A percentile compares a stretch with the other conserved stretches of the same genome.
phyloP scores from a whole-genome alignment of 257 asterid genomes.

The Leptodermis oblonga region DNA sequence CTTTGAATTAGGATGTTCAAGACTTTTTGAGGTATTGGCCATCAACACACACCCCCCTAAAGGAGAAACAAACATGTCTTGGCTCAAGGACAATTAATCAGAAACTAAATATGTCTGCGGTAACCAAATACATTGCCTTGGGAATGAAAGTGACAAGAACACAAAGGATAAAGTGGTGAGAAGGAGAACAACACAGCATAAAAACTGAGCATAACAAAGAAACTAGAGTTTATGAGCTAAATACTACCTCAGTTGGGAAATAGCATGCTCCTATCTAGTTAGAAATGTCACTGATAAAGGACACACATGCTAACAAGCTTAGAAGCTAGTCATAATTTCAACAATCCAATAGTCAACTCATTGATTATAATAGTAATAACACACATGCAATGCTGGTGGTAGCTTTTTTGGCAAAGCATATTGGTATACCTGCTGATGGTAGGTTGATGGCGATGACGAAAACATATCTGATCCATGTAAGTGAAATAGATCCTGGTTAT shows the following conservation, averaged over 20 bases:
- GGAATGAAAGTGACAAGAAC: not conserved
- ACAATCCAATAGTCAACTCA: not conserved
- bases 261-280: not conserved
- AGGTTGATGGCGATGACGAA: constrained; percentile 68
- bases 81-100: not conserved
- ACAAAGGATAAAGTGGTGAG: not conserved
- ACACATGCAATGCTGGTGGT: not conserved
- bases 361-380: not conserved
- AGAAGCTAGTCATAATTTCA: not conserved
- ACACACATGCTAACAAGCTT: not conserved
- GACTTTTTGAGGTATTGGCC: not conserved
- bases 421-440: constrained; percentile 67
- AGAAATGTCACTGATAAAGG: not conserved
- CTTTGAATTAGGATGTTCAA: not conserved
- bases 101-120: not conserved
- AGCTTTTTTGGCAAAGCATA: constrained; percentile 4
- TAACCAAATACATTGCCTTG: not conserved
- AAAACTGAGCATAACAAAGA: not conserved
- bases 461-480: constrained; percentile 89
- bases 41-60: not conserved
- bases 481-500: constrained; percentile 51
- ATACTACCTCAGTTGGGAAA: not conserved
- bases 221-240: constrained; percentile 1
- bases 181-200: not conserved
- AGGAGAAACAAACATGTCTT: not conserved